Conservation (phyloP, 176 grass and related monocot species). For the Avena atlantica region DNA sequence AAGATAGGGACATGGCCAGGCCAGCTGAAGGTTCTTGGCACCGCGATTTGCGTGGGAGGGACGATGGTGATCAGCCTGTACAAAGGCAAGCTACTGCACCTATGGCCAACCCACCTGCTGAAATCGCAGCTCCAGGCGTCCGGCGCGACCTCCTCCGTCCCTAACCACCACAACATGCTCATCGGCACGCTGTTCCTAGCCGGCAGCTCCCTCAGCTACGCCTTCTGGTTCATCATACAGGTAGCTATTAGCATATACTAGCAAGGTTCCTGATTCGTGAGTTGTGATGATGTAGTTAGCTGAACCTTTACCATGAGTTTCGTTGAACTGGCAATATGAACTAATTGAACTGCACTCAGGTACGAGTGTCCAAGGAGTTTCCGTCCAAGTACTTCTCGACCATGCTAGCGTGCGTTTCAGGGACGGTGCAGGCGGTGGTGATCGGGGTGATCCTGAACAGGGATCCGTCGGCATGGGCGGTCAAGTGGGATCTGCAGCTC, state of each 20-base stretch:
- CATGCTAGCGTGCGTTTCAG: constrained; percentile 44
- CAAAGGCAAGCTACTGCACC: constrained; percentile 33
- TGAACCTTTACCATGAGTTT: constrained; percentile 4
- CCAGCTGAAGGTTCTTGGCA: constrained; percentile 47
- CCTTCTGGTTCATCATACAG: constrained; percentile 57
- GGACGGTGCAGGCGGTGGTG: constrained; percentile 27
- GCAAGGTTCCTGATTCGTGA: neutral
- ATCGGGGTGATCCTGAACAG: constrained; percentile 14
- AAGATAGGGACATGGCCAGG: neutral
- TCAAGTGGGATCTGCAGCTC: constrained; percentile 52
- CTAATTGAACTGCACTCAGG: constrained; percentile 31
- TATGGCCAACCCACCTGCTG: constrained; percentile 42
- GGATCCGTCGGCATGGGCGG: constrained; percentile 19
- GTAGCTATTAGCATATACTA: constrained; percentile 22
- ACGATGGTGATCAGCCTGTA: constrained; percentile 57
- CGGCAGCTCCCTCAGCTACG: constrained; percentile 50
- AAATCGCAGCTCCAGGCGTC: neutral
- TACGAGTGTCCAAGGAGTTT: constrained; percentile 27
- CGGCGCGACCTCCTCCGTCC: neutral
- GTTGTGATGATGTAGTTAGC: neutral
- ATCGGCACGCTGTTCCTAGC: constrained; percentile 43
- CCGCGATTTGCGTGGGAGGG: constrained; percentile 48
- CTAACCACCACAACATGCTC: constrained; percentile 35
- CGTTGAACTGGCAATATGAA: neutral
- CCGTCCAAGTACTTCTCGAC: constrained; percentile 55